Base-by-base conservation (phyloP, 208 protist species). In the Acanthamoeba sp. region DNA sequence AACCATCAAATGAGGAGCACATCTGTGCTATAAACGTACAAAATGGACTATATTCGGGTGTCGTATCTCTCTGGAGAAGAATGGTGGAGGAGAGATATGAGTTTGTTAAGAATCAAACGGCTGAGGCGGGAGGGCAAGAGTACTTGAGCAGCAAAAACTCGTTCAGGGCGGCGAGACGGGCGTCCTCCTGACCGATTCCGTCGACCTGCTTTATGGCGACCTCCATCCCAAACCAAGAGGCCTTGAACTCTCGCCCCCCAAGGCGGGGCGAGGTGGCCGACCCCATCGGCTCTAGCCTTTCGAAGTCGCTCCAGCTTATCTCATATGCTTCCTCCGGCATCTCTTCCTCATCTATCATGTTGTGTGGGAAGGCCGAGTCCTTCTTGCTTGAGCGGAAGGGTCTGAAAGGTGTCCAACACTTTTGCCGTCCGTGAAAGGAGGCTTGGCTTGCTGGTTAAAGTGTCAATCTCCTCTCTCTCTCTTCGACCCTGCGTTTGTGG, bases 31-130 rank as follows among this genome's bases (percentile, higher is more conserved):
- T 7, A 42, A 42, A 36, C 12, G 34, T 84, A 84, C 73, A 20
- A 84, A 52, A 5, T 93, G 59, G 1, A 82, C 89, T 34, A 93
- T 76, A 18, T 93, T 93, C 1, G 57, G 59, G 42, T 93, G 89
- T 20, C 52, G 16, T 18, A 93, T 50, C 27, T 59, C 89, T 38
- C 89, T 93, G 55, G 4, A 5, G 64, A 29, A 24, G 14, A 29
- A 38, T 7, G 34, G 5, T 32, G n/a, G 38, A 12, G 4, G 34
- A 40, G 24, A 69, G 59, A 69, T 69, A 29, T 7, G n/a, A 69
- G n/a, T 69, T 32, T 29, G 24, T 7, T n/a, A 7, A 29, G 45
- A 5, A 16, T 20, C 45, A 52, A 52, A 52, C 45, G 22, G 18
- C 12, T 16, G 18, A 5, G 2, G 20, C 9, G 55, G 55, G 20